A percentile compares a stretch with the other conserved stretches of the same genome.
Conservation (phyloP, 768 basidiomycete genomes). For the Coprinopsis sp. region DNA sequence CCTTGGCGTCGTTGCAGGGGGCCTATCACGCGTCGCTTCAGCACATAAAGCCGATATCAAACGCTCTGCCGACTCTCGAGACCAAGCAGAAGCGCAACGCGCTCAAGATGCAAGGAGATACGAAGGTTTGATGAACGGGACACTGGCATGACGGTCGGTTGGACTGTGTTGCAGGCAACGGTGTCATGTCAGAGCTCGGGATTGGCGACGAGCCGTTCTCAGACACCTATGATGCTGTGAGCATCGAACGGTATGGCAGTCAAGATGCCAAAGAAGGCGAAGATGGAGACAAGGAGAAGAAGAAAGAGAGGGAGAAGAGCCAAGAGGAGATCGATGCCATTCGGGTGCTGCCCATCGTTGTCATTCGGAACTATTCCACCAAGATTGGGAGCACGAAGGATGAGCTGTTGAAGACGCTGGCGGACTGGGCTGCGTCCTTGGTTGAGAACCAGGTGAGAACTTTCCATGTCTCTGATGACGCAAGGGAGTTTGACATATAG, state of each 20-base stretch:
- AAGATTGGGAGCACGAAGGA: slow-evolving; percentile 54
- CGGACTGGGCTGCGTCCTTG: slow-evolving; percentile 81
- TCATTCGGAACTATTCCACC: slow-evolving; percentile 74
- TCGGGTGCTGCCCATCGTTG: slow-evolving; percentile 73
- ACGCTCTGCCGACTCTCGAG: slow-evolving; percentile 31
- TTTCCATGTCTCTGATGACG: background rate
- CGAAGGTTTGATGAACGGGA: slow-evolving; percentile 53
- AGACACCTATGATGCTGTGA: slow-evolving; percentile 18
- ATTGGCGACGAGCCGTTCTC: slow-evolving; percentile 67
- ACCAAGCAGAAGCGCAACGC: slow-evolving; percentile 33
- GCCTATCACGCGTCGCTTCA: slow-evolving; percentile 59
- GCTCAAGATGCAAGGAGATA: slow-evolving; percentile 34
- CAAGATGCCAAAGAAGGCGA: background rate
- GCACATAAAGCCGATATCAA: slow-evolving; percentile 43
- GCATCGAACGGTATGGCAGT: background rate
- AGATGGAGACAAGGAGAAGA: slow-evolving; percentile 5
- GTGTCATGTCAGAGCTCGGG: slow-evolving; percentile 82
- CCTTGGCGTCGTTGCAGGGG: slow-evolving; percentile 69
- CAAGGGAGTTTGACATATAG: slow-evolving; percentile 1
- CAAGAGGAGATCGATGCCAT: slow-evolving; percentile 45
- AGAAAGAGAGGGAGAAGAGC: slow-evolving; percentile 14
- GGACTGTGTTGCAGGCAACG: slow-evolving; percentile 82
- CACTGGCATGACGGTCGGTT: slow-evolving; percentile 85
- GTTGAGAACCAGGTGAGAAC: slow-evolving; percentile 69
- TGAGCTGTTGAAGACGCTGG: slow-evolving; percentile 68